Conservation (phyloP, 805 yeast species). For the Tetrapisispora arboricola region DNA sequence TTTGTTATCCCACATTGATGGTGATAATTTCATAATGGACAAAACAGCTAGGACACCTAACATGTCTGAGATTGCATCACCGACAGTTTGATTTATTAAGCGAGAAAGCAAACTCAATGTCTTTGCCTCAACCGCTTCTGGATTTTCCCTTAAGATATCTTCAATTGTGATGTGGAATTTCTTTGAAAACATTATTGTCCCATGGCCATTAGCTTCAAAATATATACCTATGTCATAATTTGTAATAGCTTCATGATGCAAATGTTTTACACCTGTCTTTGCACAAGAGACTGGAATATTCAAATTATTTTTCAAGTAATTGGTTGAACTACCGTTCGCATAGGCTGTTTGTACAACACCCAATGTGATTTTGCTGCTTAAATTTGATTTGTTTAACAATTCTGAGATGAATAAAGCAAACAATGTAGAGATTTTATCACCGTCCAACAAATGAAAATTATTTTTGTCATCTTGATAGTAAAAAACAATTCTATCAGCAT, state of each 20-base stretch:
- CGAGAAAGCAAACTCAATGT: slow-evolving; percentile 52
- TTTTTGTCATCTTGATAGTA: slow-evolving; percentile 40
- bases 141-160: slow-evolving; percentile 30
- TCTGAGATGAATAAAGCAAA: slow-evolving; percentile 59
- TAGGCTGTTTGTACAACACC: slow-evolving; percentile 98
- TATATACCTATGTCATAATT: slow-evolving; percentile 85
- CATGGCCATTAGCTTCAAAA: slow-evolving; percentile 99
- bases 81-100: slow-evolving; percentile 93
- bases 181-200: slow-evolving; percentile 77
- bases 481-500: slow-evolving; percentile 89
- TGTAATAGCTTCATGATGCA: slow-evolving; percentile 80
- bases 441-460: slow-evolving; percentile 61
- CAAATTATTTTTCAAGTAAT: slow-evolving; percentile 49
- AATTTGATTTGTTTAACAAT: slow-evolving; percentile 37
- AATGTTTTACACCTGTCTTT: slow-evolving; percentile 92
- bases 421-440: slow-evolving; percentile 85
- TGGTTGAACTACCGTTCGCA: slow-evolving; percentile 89
- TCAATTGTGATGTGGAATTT: slow-evolving; percentile 31
- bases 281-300: slow-evolving; percentile 77
- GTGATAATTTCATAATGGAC: slow-evolving; percentile 44
- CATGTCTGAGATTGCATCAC: slow-evolving; percentile 93
- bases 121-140: slow-evolving; percentile 38
- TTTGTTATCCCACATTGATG: slow-evolving; percentile 62
- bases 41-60: slow-evolving; percentile 63
- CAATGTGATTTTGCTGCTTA: slow-evolving; percentile 32